Evolutionary conservation across 2,329 filamentous ascomycete species (phyloP).

Genomic region (Exutisphaerella laricina): DNA sequence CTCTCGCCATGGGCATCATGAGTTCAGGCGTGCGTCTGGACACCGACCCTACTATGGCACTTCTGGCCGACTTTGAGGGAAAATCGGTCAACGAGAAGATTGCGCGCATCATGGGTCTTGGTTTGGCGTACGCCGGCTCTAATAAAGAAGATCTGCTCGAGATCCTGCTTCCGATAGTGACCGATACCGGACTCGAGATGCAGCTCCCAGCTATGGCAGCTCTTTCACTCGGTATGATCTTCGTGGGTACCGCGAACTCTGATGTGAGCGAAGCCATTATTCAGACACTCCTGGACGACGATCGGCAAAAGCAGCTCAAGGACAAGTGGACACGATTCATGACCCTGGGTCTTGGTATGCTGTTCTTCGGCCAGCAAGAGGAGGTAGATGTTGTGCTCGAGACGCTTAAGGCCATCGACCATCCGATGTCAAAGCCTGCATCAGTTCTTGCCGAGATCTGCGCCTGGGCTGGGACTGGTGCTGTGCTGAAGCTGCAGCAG

Average conservation of each 20-base stretch:
- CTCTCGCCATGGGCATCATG: conserved; percentile 91
- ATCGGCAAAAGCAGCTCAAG: conserved; percentile 81
- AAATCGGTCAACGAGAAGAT: conserved; percentile 73
- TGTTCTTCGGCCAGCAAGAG: conserved; percentile 96
- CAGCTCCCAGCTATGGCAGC: conserved; percentile 95
- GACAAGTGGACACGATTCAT: conserved; percentile 99
- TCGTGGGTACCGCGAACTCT: conserved; percentile 85
- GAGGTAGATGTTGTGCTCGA: conserved; percentile 98
- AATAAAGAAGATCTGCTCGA: conserved; percentile 88
- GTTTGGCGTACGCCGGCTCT: conserved; percentile 88
- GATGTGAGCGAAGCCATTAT: conserved; percentile 91
- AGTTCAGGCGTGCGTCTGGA: conserved; percentile 88
- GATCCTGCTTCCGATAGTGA: conserved; percentile 77
- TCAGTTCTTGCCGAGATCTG: conserved; percentile 92
- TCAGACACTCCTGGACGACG: conserved; percentile 87
- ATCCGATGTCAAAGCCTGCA: conserved; percentile 95
- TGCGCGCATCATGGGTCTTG: conserved; percentile 91
- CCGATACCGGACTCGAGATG: conserved; percentile 80
- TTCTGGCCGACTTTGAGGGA: conserved; percentile 75
- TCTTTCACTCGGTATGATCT: conserved; percentile 80
- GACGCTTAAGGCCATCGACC: conserved; percentile 92
- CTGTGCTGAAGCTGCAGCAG: conserved; percentile 94
- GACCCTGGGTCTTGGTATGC: conserved; percentile 81
- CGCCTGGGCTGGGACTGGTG: conserved; percentile 95
- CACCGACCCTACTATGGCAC: conserved; percentile 80